Conservation (phyloP, 1,139 yeast species). For the Fermentozyma sake region DNA sequence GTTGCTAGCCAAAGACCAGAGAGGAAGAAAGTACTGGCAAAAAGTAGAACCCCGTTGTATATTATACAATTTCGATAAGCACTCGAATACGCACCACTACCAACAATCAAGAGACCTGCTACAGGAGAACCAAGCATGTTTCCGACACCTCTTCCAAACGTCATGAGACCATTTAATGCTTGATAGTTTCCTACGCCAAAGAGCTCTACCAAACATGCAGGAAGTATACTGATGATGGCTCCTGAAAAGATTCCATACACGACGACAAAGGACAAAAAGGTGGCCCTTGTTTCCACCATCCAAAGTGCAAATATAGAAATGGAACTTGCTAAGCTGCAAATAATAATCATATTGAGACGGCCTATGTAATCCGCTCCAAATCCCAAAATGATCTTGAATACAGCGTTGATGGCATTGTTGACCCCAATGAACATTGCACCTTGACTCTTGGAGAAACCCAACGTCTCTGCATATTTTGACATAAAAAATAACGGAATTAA, state of each 20-base stretch:
- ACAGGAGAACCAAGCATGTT: constrained; percentile 29
- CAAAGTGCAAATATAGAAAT: constrained; percentile 29
- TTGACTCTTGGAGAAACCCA: constrained; percentile 28
- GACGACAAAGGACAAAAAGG: constrained; percentile 35
- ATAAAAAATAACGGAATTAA: constrained; percentile 36
- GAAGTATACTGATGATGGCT: constrained; percentile 35
- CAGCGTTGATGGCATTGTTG: constrained; percentile 38
- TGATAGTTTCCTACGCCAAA: constrained; percentile 33
- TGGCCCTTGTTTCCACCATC: constrained; percentile 21
- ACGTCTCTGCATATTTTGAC: constrained; percentile 35
- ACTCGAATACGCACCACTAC: constrained; percentile 10
- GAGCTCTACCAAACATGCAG: constrained; percentile 34
- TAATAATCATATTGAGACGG: constrained; percentile 31
- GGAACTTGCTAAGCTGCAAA: constrained; percentile 30
- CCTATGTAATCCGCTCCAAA: constrained; percentile 33
- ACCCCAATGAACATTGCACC: constrained; percentile 42
- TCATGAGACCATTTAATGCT: constrained; percentile 22
- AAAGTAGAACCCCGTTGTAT: constrained; percentile 21
- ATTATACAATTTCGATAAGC: constrained; percentile 21
- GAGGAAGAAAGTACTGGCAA: constrained; percentile 16
- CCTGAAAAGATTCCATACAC: constrained; percentile 34
- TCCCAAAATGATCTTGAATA: constrained; percentile 34
- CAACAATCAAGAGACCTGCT: constrained; percentile 24
- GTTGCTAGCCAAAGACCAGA: constrained; percentile 5
- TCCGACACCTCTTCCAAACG: constrained; percentile 28